Conservation (phyloP, 495 filamentous ascomycete genomes). For the Evansstolkia leycettana region DNA sequence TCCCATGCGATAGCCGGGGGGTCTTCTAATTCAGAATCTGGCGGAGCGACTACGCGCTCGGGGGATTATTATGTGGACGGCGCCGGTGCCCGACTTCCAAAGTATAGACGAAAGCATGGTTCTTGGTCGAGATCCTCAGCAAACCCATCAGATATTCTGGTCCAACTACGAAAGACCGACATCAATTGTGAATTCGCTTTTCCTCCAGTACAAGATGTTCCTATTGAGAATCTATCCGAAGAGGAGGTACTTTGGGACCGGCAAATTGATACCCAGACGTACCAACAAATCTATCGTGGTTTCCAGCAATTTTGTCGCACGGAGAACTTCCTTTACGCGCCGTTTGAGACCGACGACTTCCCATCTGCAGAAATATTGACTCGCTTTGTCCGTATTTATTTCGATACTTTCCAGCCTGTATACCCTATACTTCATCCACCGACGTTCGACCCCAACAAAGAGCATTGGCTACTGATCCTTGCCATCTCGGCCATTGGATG, state of each 20-base stretch:
- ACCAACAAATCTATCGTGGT: constrained; percentile 21
- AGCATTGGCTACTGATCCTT: constrained; percentile 31
- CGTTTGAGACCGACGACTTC: constrained; percentile 26
- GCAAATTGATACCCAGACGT: constrained; percentile 17
- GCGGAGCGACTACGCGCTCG: no score
- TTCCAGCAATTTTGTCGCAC: constrained; percentile 25
- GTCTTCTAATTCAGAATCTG: constrained; percentile 11
- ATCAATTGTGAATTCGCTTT: constrained; percentile 12
- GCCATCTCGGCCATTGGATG: constrained; percentile 35
- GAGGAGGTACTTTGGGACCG: constrained; percentile 3
- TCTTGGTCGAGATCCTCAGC: constrained; percentile 10
- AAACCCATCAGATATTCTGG: constrained; percentile 5
- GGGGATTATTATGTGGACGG: constrained; percentile 29
- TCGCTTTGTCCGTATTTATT: constrained; percentile 22
- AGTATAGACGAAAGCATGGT: constrained; percentile 15
- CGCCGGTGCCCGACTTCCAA: constrained; percentile 18
- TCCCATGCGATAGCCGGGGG: constrained; percentile 9
- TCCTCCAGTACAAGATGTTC: constrained; percentile 9
- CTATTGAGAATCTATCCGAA: constrained; percentile 7
- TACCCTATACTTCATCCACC: constrained; percentile 34
- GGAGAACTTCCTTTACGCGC: constrained; percentile 20
- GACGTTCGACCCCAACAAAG: constrained; percentile 24
- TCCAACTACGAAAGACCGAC: constrained; percentile 4
- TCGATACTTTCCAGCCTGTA: constrained; percentile 28
- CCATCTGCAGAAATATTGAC: constrained; percentile 18